These are phyloP conservation scores for Paxillus involutus DNA, from an alignment of 768 basidiomycete genomes.

Conservation along the genomic window DNA sequence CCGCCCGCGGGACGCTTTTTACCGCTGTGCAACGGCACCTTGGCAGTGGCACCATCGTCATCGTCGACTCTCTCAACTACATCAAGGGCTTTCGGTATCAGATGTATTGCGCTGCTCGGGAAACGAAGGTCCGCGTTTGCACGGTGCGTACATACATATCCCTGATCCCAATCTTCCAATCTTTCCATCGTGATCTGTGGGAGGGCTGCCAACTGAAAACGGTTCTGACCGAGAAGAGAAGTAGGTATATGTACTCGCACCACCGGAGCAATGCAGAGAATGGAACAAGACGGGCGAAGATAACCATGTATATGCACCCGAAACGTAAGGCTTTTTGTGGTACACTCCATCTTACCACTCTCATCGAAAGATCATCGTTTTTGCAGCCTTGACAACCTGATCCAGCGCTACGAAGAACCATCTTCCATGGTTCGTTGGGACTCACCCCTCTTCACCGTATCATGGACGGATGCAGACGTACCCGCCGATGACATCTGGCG, in stretches of 20 bases:
- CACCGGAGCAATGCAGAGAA: conserved; percentile 69
- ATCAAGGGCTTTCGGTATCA: conserved; percentile 99
- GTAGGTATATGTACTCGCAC: conserved; percentile 76
- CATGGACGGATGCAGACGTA: conserved; percentile 68
- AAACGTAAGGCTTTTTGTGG: conserved; percentile 58
- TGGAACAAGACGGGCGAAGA: conserved; percentile 66
- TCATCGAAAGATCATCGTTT: not conserved
- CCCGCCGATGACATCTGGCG: conserved; percentile 77
- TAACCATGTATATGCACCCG: conserved; percentile 53
- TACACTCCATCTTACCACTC: no score
- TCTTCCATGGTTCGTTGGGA: conserved; percentile 99
- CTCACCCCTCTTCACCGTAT: conserved; percentile 86
- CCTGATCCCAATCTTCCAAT: not conserved
- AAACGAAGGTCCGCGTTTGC: conserved; percentile 79
- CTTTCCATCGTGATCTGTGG: not conserved
- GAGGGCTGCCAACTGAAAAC: not conserved
- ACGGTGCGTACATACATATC: conserved; percentile 58
- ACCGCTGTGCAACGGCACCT: conserved; percentile 79
- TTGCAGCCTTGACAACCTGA: conserved; percentile 38
- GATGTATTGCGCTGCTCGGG: conserved; percentile 93
- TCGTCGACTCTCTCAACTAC: conserved; percentile 92
- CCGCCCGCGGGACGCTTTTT: conserved; percentile 81
- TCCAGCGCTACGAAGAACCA: conserved; percentile 92
- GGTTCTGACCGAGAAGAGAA: conserved; percentile 16
- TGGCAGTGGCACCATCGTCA: conserved; percentile 70